Conservation (phyloP, 768 basidiomycete genomes). For the Tylopilus felleus region DNA sequence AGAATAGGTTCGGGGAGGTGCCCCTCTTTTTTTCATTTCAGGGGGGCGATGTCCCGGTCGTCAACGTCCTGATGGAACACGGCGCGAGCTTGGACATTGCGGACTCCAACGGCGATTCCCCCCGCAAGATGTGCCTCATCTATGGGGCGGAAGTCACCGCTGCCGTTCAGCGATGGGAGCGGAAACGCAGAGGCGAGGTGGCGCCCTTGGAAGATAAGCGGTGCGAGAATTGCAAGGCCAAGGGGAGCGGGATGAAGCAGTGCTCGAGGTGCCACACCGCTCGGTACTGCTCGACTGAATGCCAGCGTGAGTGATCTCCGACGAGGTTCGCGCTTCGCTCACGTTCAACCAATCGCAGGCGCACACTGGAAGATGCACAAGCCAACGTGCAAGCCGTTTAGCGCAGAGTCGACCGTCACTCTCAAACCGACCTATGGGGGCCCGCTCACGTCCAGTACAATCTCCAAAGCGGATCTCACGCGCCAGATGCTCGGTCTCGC, state of each 20-base stretch:
- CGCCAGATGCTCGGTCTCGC: slow-evolving; percentile 31
- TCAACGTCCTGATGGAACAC: slow-evolving; percentile 49
- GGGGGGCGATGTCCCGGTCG: slow-evolving; percentile 29
- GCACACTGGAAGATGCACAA: slow-evolving; percentile 50
- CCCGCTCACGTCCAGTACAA: slow-evolving; percentile 5
- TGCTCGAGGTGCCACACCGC: slow-evolving; percentile 45
- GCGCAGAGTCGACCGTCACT: slow-evolving; percentile 40
- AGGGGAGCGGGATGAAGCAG: slow-evolving; percentile 34
- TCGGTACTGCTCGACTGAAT: slow-evolving; percentile 52
- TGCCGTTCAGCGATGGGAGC: slow-evolving; percentile 43
- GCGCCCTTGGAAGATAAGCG: slow-evolving; percentile 40
- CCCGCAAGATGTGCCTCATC: slow-evolving; percentile 27
- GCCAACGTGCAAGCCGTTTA: slow-evolving; percentile 43
- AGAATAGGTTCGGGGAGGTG: slow-evolving; percentile 47
- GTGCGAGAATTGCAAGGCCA: slow-evolving; percentile 40
- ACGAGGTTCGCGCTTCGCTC: neutral
- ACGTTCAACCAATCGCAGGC: slow-evolving; percentile 27
- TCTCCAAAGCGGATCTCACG: slow-evolving; percentile 29
- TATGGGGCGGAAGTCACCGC: slow-evolving; percentile 46
- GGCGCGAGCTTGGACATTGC: slow-evolving; percentile 42
- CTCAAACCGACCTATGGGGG: slow-evolving; percentile 43
- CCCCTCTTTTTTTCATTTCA: slow-evolving; percentile 37
- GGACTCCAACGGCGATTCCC: slow-evolving; percentile 39
- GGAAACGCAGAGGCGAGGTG: slow-evolving; percentile 42
- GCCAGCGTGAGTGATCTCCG: slow-evolving; percentile 43